phyloP scores from a whole-genome alignment of 768 basidiomycete species.

The Suillus discolor region DNA sequence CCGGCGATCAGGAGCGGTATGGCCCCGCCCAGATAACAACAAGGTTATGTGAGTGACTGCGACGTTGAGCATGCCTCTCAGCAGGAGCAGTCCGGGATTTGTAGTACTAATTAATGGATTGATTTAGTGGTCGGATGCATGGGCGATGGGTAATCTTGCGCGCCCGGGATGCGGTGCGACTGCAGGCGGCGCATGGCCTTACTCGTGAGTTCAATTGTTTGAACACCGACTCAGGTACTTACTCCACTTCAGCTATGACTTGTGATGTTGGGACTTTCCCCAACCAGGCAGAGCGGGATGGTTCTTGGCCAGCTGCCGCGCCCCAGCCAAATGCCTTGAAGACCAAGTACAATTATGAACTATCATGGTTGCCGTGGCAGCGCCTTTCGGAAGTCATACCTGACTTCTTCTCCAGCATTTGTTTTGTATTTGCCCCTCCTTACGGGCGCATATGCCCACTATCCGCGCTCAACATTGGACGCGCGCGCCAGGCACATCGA shows the following conservation, averaged over 20 bases:
- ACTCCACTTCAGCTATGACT: constrained; percentile 41
- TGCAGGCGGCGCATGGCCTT: constrained; percentile 84
- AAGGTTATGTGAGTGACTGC: constrained; percentile 42
- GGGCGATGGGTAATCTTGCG: constrained; percentile 90
- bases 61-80: background rate
- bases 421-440: background rate
- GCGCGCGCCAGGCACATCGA: too few species aligned
- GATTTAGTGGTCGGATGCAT: constrained; percentile 77
- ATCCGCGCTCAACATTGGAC: background rate
- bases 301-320: constrained; percentile 62
- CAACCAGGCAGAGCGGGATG: constrained; percentile 50
- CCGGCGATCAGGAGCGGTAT: constrained; percentile 77
- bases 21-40: constrained; percentile 70
- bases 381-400: constrained; percentile 56
- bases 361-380: constrained; percentile 82
- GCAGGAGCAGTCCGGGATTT: background rate
- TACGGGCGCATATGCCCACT: constrained; percentile 9
- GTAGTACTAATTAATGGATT: background rate
- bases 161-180: constrained; percentile 80
- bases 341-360: constrained; percentile 53
- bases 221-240: background rate
- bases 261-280: constrained; percentile 64
- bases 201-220: constrained; percentile 49
- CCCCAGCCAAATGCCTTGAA: constrained; percentile 50
- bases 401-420: background rate